Evolutionary conservation across 208 protist genomes (phyloP).

Genomic region (Leishmania aethiopica): DNA sequence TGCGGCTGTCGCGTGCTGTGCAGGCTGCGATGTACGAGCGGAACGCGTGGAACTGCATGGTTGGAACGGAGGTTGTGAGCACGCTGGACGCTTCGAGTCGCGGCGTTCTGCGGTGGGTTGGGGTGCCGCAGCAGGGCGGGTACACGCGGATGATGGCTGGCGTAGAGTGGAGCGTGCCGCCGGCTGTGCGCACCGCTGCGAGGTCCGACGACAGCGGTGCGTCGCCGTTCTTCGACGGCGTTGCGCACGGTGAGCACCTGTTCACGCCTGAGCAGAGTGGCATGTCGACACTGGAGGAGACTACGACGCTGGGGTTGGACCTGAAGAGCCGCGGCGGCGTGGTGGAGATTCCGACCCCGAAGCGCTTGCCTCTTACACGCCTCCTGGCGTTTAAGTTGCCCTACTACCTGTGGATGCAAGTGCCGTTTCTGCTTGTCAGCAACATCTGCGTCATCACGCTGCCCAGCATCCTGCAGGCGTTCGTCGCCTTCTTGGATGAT

Average conservation of each 20-base stretch:
- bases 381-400: constrained; percentile 39
- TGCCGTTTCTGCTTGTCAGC: constrained; percentile 52
- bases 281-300: constrained; percentile 64
- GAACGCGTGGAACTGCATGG: constrained; percentile 49
- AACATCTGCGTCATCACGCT: constrained; percentile 48
- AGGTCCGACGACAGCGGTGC: constrained; percentile 13
- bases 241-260: constrained; percentile 66
- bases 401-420: constrained; percentile 36
- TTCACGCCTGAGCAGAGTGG: constrained; percentile 42
- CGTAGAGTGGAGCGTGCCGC: constrained; percentile 63
- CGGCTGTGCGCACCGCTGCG: constrained; percentile 29
- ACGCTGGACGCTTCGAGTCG: constrained; percentile 44
- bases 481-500: constrained; percentile 28
- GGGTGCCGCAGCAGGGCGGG: constrained; percentile 58
- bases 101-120: constrained; percentile 64
- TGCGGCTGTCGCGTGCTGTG: constrained; percentile 37
- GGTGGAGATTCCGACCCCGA: constrained; percentile 27
- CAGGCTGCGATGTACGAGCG: constrained; percentile 32
- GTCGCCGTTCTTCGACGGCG: constrained; percentile 53
- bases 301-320: constrained; percentile 33
- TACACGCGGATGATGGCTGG: constrained; percentile 59
- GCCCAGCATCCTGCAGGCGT: constrained; percentile 67
- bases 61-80: constrained; percentile 45
- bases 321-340: constrained; percentile 12
- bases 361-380: constrained; percentile 12